Evolutionary conservation across 1,284 basidiomycete genomes (phyloP), one percentile per base, ranked within the genome.

Genomic region (Leccinum proliferum): DNA sequence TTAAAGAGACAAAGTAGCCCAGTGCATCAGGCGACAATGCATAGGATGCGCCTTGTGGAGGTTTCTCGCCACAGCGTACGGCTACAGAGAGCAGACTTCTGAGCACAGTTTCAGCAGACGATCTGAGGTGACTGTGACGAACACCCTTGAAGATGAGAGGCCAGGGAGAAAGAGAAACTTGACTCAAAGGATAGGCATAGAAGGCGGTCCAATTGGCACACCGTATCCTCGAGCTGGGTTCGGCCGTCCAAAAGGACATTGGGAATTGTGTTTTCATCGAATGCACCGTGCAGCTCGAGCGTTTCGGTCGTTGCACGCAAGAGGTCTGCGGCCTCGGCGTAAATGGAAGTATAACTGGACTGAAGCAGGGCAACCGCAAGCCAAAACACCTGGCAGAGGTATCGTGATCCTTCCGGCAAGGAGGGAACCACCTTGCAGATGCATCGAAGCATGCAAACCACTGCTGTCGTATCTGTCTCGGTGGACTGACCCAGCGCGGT

Each of bases 401-500:
- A 94, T 62, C 91, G 82, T 46, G 90, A 92, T 58, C 86, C 81
- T 55, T 82, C 77, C 1, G 83, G 77, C 10, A 94, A 78, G 11
- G 87, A 87, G 14, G 89, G 87, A 7, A 93, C 83, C 61, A 94
- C 83, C 67, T 87, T 87, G 70, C 86, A 85, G 66, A 96, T 83
- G 74, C 92, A 94, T 63, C 92, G 84, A 35, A 95, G 81, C 89
- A 96, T 94, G 76, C 89, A 90, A 67, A 93, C 85, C 41, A 94
- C 83, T 7, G 90, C 84, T 66, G 80, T 80, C n/a, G 84, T 87
- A 69, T 93, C 90, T 15, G 83, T 81, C 70, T 93, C 91, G 60
- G 83, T 79, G 58, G 85, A 79, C 65, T 85, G 84, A 18, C 77
- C 75, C 32, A 93, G 75, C 0, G 89, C 87, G 0, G 81, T 85